Percentiles rank a stretch among this genome's conserved stretches.
Evolutionary conservation across 2,329 filamentous ascomycete genomes (phyloP).

Genomic region (Xylariaceae sp.): DNA sequence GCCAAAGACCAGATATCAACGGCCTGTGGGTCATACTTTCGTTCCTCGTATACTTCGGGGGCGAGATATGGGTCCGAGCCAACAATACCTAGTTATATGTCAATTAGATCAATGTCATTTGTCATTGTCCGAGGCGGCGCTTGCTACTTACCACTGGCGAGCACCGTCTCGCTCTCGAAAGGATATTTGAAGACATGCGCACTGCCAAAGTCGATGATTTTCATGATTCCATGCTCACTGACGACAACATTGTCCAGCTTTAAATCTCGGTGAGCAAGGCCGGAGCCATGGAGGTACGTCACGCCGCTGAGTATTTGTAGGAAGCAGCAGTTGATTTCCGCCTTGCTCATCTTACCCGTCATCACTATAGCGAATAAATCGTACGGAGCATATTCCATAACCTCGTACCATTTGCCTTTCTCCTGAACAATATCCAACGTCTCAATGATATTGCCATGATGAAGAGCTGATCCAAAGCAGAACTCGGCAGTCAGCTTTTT

Average conservation of each 20-base stretch:
- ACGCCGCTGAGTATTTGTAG: constrained; percentile 93
- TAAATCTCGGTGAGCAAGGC: constrained; percentile 86
- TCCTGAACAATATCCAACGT: constrained; percentile 95
- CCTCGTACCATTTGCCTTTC: constrained; percentile 91
- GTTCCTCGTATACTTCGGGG: constrained; percentile 90
- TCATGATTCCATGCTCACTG: constrained; percentile 95
- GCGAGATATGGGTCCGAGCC: constrained; percentile 91
- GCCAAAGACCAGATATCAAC: constrained; percentile 97
- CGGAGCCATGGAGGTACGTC: constrained; percentile 90
- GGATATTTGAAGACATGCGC: constrained; percentile 96
- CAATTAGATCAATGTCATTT: constrained; percentile 20
- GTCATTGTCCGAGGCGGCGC: not conserved
- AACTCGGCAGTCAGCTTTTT: constrained; percentile 99
- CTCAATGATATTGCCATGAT: constrained; percentile 97
- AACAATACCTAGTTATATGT: constrained; percentile 50
- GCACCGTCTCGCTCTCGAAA: constrained; percentile 82
- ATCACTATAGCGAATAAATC: constrained; percentile 98
- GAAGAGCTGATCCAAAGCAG: constrained; percentile 92
- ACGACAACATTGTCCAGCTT: constrained; percentile 98
- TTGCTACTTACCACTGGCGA: constrained; percentile 63
- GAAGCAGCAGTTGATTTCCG: constrained; percentile 87
- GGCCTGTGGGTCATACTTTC: constrained; percentile 87
- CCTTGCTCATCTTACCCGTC: constrained; percentile 93
- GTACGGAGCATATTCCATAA: constrained; percentile 97
- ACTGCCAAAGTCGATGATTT: constrained; percentile 98